A percentile compares a stretch with the other conserved stretches of the same genome.
Conservation (phyloP, 2,329 filamentous ascomycete species). For the Cladosporium sp. region DNA sequence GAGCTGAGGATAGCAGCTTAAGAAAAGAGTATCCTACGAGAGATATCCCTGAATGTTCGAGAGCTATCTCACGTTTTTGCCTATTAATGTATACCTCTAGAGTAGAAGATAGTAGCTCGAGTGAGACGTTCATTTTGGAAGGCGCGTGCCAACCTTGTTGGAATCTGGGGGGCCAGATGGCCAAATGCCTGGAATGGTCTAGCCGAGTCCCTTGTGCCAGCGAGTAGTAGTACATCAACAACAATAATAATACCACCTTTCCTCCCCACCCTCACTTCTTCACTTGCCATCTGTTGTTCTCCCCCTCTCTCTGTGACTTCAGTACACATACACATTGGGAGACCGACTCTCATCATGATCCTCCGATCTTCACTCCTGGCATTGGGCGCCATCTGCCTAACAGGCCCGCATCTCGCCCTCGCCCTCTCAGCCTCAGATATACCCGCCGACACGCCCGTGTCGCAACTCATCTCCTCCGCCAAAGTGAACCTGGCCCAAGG, state of each 20-base stretch:
- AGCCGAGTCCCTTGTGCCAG: neutral
- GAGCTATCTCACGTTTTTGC: too few species aligned
- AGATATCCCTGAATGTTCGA: too few species aligned
- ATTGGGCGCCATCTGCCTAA: constrained; percentile 42
- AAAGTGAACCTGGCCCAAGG: constrained; percentile 84
- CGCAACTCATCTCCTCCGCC: constrained; percentile 75
- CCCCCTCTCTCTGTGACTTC: neutral
- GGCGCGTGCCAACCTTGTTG: too few species aligned
- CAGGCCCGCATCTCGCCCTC: constrained; percentile 36
- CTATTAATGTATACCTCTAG: too few species aligned
- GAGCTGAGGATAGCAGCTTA: too few species aligned
- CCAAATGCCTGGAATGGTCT: neutral
- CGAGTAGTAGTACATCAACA: too few species aligned
- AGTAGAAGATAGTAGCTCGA: too few species aligned
- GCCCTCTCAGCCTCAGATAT: constrained; percentile 71
- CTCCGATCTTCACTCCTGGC: constrained; percentile 43
- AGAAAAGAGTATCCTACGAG: too few species aligned
- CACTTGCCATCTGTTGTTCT: too few species aligned
- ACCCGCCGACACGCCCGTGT: constrained; percentile 74
- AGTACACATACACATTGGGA: neutral
- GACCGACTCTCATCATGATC: constrained; percentile 49
- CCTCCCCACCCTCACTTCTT: neutral
- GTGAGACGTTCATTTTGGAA: too few species aligned
- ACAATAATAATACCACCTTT: neutral
- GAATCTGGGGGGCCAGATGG: too few species aligned